Evolutionary conservation across 78 protist genomes (phyloP), one percentile per base, ranked within the genome.

Genomic region (Dictyostelium intermedium): DNA sequence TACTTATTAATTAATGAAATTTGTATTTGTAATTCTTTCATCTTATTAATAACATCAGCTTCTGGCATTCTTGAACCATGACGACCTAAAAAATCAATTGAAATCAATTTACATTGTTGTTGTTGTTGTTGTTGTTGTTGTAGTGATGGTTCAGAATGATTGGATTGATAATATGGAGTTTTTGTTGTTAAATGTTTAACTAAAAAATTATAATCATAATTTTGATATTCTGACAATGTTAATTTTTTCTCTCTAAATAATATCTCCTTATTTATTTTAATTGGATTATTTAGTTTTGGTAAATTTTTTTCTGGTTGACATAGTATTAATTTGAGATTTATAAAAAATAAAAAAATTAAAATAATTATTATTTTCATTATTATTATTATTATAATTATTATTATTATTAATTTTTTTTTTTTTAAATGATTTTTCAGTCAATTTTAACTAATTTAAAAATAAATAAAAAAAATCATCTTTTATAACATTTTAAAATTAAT

Each of bases 21-120:
- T 87, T 18, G 41, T 3, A 23, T 77, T 87, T 18, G 66, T 43
- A 50, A 53, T 77, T 60, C 63, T 53, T 78, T 78, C 84, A 27
- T 39, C 25, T 39, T 78, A 6, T n/a, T 78, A 30, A 72, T 35
- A 61, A 70, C 80, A 10, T 34, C 9, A 7, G 4, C 18, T 2
- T 13, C 34, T 79, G 84, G 84, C 25, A 27, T 27, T 45, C 84
- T 45, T 9, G 34, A n/a, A 5, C 84, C 84, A 27, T 79, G 84
- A 45, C 84, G 50, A 25, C 16, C 27, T 27, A 79, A 0, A 13
- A 45, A 23, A 79, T 79, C 66, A 20, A 79, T 79, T 39, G 60
- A 45, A 25, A 79, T 25, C 47, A 79, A 79, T 79, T 79, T 79
- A 79, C 84, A 79, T 16, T 79, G 43, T 32, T 18, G 2, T 50